Base-by-base conservation (phyloP, 352 stramenopile species). In the Phytopythium delawarense region DNA sequence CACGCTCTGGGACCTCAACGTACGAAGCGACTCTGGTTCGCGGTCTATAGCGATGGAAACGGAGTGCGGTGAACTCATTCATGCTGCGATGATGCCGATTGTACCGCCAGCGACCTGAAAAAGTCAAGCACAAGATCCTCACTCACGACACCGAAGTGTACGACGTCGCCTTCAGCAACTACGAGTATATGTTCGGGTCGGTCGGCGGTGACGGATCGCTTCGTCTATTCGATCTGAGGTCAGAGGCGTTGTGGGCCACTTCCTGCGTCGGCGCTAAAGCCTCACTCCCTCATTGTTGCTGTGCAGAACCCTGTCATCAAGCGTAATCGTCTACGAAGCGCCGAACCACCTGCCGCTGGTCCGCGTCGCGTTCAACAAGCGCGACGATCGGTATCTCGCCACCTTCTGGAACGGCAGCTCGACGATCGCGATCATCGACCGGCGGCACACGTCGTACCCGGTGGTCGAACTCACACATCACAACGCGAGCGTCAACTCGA, bases 111-210 rank as follows among this genome's bases (percentile, higher is more conserved):
- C 71, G 91, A 65, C 65, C 75, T 32, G 78, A 71, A 7, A 70
- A 64, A 12, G 82, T 84, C 2, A 91, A 80, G 62, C 98, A 98
- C 44, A 96, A 99, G 81, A 94, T 99, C 56, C 98, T 99, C 66
- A 95, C 98, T 13, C 98, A 99, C 69, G 98, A 99, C 64, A 94
- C 96, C 44, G 98, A 99, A 75, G 98, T 99, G 4, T 99, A 98
- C 72, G 97, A 99, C 78, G 92, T 99, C 25, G 91, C 96, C 15
- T 99, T 99, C 63, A 81, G 69, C 25, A 82, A 96, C 20, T 95
- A 97, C 23, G 56, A 70, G 0, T 89, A 98, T 64, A 86, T 98
- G 1, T 99, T 99, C 76, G 96, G 92, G 4, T 98, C 92, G 0
- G 97, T 99, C 2, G 96, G 97, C 9, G 97, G 92, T 6, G 98